Conservation (phyloP, 306 rosid genomes). For the Crotalaria pallida region DNA sequence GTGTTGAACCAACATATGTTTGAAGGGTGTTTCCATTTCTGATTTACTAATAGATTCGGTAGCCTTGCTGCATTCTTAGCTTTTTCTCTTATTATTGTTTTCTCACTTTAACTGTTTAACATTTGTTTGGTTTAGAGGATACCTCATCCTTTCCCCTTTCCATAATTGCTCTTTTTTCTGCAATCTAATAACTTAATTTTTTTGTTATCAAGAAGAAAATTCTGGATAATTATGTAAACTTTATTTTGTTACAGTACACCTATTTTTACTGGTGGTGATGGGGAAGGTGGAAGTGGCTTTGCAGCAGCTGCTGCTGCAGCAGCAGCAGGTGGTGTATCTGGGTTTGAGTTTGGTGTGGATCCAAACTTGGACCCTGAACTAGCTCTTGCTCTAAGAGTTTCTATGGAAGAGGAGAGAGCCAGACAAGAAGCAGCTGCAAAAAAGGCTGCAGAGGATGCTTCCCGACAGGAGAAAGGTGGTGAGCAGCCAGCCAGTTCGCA, state of each 20-base stretch:
- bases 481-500: constrained; percentile 69
- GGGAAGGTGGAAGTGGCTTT: constrained; percentile 93
- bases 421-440: constrained; percentile 99
- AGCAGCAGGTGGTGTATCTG: constrained; percentile 84
- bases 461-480: constrained; percentile 70
- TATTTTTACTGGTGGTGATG: constrained; percentile 94
- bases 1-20: background rate
- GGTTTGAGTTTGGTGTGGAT: constrained; percentile 97
- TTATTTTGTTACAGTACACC: constrained; percentile 64
- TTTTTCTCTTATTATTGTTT: background rate
- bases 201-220: background rate
- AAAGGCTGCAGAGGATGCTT: constrained; percentile 85
- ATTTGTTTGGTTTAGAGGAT: background rate
- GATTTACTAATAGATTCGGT: background rate
- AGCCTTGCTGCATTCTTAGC: background rate
- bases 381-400: constrained; percentile 98
- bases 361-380: constrained; percentile 98
- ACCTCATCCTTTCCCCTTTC: background rate
- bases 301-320: constrained; percentile 93
- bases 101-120: background rate
- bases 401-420: constrained; percentile 99
- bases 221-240: background rate
- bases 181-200: background rate
- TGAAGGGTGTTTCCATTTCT: background rate
- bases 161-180: background rate